phyloP scores from a whole-genome alignment of 805 yeast species.

The Yamadazyma takamatsuzukensis region DNA sequence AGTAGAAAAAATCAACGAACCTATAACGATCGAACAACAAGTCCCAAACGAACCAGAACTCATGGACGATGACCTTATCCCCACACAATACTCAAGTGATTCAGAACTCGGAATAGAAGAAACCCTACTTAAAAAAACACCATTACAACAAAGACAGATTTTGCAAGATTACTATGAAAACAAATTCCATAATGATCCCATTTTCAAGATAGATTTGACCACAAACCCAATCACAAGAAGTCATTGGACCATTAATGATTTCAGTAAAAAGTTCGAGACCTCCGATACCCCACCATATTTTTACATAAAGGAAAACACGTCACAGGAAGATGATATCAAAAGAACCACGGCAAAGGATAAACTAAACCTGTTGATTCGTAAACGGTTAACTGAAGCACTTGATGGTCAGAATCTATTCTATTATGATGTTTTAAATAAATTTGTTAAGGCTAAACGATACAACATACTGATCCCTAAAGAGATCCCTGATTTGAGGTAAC shows the following conservation, averaged over 20 bases:
- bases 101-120: conserved; percentile 6
- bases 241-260: conserved; percentile 36
- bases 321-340: conserved; percentile 13
- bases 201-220: conserved; percentile 21
- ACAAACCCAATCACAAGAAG: conserved; percentile 34
- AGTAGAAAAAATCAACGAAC: not conserved
- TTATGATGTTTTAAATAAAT: conserved; percentile 9
- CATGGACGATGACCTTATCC: conserved; percentile 1
- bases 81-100: conserved; percentile 13
- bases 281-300: conserved; percentile 15
- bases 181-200: conserved; percentile 16
- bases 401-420: conserved; percentile 7
- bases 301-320: conserved; percentile 12
- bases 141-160: conserved; percentile 31
- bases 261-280: conserved; percentile 13
- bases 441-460: conserved; percentile 6
- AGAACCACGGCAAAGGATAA: conserved; percentile 2
- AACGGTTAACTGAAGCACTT: conserved; percentile 8
- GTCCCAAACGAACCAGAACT: not conserved
- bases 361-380: conserved; percentile 1
- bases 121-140: conserved; percentile 16
- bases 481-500: too few relatives aligned
- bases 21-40: not conserved
- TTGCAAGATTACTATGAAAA: conserved; percentile 21
- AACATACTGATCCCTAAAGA: too few relatives aligned